Evolutionary conservation across 257 asterid species (phyloP).

Genomic region (Verbena officinalis): DNA sequence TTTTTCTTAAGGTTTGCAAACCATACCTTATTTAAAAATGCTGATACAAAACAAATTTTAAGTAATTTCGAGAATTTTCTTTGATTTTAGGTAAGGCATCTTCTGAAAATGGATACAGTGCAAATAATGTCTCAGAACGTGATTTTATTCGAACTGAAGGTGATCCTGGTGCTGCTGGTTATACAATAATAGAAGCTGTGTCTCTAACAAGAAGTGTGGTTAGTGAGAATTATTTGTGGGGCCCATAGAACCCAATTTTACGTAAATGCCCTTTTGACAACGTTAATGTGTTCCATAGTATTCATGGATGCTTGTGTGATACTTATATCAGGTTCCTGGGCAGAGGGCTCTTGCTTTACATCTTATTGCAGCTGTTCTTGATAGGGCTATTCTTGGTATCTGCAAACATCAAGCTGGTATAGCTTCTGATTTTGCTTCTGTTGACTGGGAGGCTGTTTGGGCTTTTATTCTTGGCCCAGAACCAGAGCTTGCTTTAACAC

Average conservation of each 20-base stretch:
- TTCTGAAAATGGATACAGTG: constrained; percentile 46
- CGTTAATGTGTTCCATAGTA: constrained; percentile 27
- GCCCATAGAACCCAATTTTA: constrained; percentile 14
- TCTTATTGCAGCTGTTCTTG: constrained; percentile 70
- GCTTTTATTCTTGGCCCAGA: constrained; percentile 97
- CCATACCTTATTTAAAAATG: not conserved
- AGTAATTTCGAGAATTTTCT: not conserved
- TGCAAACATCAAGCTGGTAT: constrained; percentile 44
- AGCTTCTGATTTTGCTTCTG: constrained; percentile 36
- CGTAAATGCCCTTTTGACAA: constrained; percentile 10
- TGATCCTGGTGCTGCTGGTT: constrained; percentile 95
- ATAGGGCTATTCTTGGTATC: constrained; percentile 55
- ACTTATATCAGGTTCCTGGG: constrained; percentile 73
- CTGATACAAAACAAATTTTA: not conserved
- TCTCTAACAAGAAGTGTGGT: constrained; percentile 91
- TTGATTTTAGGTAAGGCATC: constrained; percentile 47
- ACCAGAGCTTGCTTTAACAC: constrained; percentile 90
- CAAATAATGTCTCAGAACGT: constrained; percentile 65
- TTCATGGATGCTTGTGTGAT: constrained; percentile 31
- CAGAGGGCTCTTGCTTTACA: constrained; percentile 87
- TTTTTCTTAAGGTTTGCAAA: too few relatives aligned
- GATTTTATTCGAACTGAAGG: constrained; percentile 96
- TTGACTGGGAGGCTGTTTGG: constrained; percentile 98
- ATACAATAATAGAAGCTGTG: constrained; percentile 87
- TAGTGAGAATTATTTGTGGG: constrained; percentile 39